phyloP scores from a whole-genome alignment of 1,139 yeast species.

The Blastobotrys serpentis region DNA sequence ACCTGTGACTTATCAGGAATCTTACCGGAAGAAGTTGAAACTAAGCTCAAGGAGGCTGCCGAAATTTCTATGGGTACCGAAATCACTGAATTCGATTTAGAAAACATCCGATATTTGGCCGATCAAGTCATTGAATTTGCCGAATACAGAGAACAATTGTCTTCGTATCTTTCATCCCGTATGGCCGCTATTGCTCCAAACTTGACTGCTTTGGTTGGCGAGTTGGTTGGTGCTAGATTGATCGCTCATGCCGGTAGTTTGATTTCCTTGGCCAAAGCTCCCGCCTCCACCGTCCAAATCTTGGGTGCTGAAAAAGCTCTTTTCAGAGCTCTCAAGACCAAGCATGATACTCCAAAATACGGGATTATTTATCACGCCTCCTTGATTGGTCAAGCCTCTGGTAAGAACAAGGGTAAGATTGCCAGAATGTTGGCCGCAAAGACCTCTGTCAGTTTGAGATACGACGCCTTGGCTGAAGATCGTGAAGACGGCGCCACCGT shows the following conservation, averaged over 20 bases:
- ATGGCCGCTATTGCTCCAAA: slow-evolving; percentile 99
- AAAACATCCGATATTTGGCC: slow-evolving; percentile 86
- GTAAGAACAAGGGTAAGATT: slow-evolving; percentile 98
- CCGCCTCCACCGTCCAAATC: slow-evolving; percentile 98
- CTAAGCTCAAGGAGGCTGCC: slow-evolving; percentile 85
- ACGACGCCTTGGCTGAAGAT: slow-evolving; percentile 75
- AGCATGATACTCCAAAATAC: slow-evolving; percentile 97
- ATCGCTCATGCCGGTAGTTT: slow-evolving; percentile 98
- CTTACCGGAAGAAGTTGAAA: slow-evolving; percentile 94
- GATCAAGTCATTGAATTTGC: slow-evolving; percentile 90
- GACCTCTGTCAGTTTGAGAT: slow-evolving; percentile 98
- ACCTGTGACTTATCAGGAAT: slow-evolving; percentile 82
- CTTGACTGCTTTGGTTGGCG: slow-evolving; percentile 93
- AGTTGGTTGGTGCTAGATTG: slow-evolving; percentile 96
- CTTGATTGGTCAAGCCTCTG: slow-evolving; percentile 92
- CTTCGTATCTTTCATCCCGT: slow-evolving; percentile 84
- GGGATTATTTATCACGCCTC: slow-evolving; percentile 96
- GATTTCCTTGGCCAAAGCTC: slow-evolving; percentile 93
- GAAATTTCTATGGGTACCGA: slow-evolving; percentile 99
- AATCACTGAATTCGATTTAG: slow-evolving; percentile 89
- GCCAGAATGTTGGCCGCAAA: slow-evolving; percentile 98
- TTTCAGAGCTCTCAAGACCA: slow-evolving; percentile 96
- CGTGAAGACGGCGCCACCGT: slow-evolving; percentile 63
- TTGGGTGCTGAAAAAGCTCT: slow-evolving; percentile 99
- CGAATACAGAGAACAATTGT: slow-evolving; percentile 87